These are phyloP conservation scores for Ascoidea rubescens DNA, from an alignment of 805 yeast genomes.

Conservation along the genomic window DNA sequence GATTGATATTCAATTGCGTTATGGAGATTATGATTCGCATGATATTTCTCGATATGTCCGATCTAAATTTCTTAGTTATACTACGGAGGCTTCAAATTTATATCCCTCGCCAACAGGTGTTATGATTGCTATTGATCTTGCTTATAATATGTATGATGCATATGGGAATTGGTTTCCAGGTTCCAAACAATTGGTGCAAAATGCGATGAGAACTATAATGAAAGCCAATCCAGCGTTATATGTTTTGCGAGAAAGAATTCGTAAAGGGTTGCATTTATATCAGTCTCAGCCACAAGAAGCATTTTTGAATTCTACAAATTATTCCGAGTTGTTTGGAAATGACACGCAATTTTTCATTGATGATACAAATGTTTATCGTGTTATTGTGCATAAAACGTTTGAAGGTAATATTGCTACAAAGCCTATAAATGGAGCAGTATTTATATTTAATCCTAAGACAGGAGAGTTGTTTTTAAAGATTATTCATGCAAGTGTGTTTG, in stretches of 20 bases:
- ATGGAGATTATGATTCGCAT: slow-evolving; percentile 97
- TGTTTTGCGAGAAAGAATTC: slow-evolving; percentile 82
- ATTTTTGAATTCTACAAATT: slow-evolving; percentile 75
- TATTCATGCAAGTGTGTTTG: slow-evolving; percentile 90
- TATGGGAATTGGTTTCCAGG: slow-evolving; percentile 99
- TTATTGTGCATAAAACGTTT: slow-evolving; percentile 76
- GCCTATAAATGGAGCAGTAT: slow-evolving; percentile 87
- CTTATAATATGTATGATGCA: slow-evolving; percentile 91
- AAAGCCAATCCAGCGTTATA: slow-evolving; percentile 87
- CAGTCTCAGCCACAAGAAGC: slow-evolving; percentile 93
- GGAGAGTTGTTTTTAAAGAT: slow-evolving; percentile 85
- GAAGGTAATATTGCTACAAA: slow-evolving; percentile 90
- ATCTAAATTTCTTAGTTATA: slow-evolving; percentile 86
- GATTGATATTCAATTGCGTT: slow-evolving; percentile 89
- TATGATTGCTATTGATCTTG: slow-evolving; percentile 81
- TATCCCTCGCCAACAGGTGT: slow-evolving; percentile 93
- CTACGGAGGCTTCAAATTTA: slow-evolving; percentile 69
- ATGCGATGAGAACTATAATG: slow-evolving; percentile 88
- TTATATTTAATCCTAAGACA: slow-evolving; percentile 77
- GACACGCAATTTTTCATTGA: slow-evolving; percentile 82
- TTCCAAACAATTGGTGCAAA: slow-evolving; percentile 74
- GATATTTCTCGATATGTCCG: slow-evolving; percentile 89
- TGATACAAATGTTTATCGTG: slow-evolving; percentile 89
- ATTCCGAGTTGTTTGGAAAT: slow-evolving; percentile 75
- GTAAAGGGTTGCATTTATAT: slow-evolving; percentile 87